These are phyloP conservation scores for Arachis monticola DNA, from an alignment of 331 rosid species.

Conservation along the genomic window DNA sequence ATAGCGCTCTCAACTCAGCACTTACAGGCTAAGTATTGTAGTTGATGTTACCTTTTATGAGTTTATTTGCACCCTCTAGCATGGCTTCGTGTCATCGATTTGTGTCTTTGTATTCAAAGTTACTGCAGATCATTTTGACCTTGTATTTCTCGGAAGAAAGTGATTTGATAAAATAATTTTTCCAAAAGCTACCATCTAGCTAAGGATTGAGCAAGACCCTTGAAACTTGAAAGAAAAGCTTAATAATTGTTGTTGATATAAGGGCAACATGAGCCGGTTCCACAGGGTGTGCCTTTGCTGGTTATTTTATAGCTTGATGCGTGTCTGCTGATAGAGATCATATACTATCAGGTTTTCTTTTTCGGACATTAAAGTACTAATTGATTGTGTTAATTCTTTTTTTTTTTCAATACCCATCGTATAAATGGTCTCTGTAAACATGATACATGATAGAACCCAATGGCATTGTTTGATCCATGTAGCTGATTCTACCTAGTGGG, in stretches of 20 bases:
- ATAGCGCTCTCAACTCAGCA: conserved; percentile 80
- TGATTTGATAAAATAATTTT: conserved; percentile 58
- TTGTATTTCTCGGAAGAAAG: conserved; percentile 53
- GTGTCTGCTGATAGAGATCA: not conserved
- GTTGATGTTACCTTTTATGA: conserved; percentile 34
- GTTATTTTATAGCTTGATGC: not conserved
- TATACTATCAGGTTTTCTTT: too few relatives aligned
- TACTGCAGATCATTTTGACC: conserved; percentile 43
- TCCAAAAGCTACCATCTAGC: conserved; percentile 51
- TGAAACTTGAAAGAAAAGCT: conserved; percentile 38
- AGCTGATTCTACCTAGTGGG: too few relatives aligned
- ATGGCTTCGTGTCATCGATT: conserved; percentile 39
- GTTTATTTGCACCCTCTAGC: conserved; percentile 39
- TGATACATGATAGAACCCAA: too few relatives aligned
- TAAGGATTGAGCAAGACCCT: conserved; percentile 46
- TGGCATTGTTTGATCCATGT: too few relatives aligned
- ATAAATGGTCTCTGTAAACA: too few relatives aligned
- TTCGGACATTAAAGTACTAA: too few relatives aligned
- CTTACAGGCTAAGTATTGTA: conserved; percentile 64
- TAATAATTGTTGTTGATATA: conserved; percentile 26
- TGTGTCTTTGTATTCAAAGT: conserved; percentile 57
- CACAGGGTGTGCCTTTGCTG: not conserved
- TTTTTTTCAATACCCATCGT: too few relatives aligned
- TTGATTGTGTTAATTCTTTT: too few relatives aligned
- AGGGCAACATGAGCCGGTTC: conserved; percentile 25